Evolutionary conservation across 2,329 filamentous ascomycete species (phyloP), one percentile per base, ranked within the genome.

Genomic region (Cytospora leucostoma): DNA sequence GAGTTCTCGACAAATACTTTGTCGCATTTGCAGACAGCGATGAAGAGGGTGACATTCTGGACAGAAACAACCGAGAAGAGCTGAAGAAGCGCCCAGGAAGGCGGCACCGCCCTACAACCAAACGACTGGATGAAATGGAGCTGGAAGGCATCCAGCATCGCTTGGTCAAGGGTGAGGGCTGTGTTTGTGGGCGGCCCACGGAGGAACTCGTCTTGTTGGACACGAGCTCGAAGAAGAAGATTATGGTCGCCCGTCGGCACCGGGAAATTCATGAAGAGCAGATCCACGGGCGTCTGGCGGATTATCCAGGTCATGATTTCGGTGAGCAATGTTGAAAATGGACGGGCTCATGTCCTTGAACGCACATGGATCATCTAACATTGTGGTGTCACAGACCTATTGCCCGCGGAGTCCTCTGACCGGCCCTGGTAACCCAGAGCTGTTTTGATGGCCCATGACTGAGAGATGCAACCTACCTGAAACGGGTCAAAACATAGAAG

Each of bases 1-100:
- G 37, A 21, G 61, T 63, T 3, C 51, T 63, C 27, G 57, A 63
- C 13, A 8, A 34, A 7, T 56, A 54, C 40, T 63, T 63, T 12
- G 40, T 55, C 35, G 8, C 6, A 3, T 40, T 53, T 3, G 6
- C 21, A 7, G 2, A n/a, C 33, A 34, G 21, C 4, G 50, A 59
- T 13, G 56, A 63, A 8, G 53, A 59, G 13, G 15, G 40, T 6
- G 54, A 34, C 13, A 33, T 44, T 17, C 6, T 62, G 2, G 59
- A 61, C 15, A 1, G 17, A 5, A 32, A 12, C 15, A 33, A 50
- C 35, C 10, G 17, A 32, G 38, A 19, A 19, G 13, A 33, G 8
- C n/a, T 50, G 47, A 15, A 13, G 11, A 3, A 12, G 19, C 21
- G 27, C 15, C 12, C 4, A 1, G 61, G 61, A 8, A 55, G 38